A percentile compares a stretch with the other conserved stretches of the same genome.
Evolutionary conservation across 2,329 filamentous ascomycete genomes (phyloP).

Genomic region (Cladophialophora immunda): DNA sequence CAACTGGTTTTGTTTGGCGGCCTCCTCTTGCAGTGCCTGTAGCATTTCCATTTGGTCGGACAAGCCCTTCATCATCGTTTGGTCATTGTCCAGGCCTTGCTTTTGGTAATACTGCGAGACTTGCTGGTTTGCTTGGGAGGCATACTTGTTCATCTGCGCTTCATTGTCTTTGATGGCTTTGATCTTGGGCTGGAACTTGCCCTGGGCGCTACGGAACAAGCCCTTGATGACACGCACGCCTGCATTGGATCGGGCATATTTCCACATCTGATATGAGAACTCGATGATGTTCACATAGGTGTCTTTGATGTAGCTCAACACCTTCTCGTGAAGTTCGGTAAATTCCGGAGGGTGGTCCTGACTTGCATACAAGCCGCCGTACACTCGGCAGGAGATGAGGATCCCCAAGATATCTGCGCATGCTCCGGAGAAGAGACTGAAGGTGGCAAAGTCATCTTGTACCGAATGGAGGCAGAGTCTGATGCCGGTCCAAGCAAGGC

Average conservation of each 20-base stretch:
- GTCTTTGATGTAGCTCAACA: neutral
- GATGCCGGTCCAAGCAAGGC: constrained; percentile 2
- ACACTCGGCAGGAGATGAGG: neutral
- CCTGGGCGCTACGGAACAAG: constrained; percentile 1
- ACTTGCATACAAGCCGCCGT: constrained; percentile 2
- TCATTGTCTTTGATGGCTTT: constrained; percentile 4
- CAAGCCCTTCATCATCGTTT: neutral
- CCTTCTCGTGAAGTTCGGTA: constrained; percentile 3
- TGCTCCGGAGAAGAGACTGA: neutral
- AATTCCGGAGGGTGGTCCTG: constrained; percentile 1
- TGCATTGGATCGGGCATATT: neutral
- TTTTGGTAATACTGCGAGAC: constrained; percentile 2
- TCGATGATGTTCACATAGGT: constrained; percentile 6
- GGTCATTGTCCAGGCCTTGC: neutral
- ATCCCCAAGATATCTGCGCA: constrained; percentile 2
- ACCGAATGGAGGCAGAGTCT: constrained; percentile 4
- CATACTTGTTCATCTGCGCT: constrained; percentile 2
- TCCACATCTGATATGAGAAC: constrained; percentile 8
- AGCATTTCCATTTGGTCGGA: constrained; percentile 7
- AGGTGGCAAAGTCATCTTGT: constrained; percentile 4
- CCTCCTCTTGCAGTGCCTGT: constrained; percentile 1
- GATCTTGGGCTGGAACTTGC: constrained; percentile 3
- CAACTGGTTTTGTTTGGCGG: constrained; percentile 3
- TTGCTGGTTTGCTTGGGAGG: constrained; percentile 6
- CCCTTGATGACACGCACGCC: constrained; percentile 2